These are phyloP conservation scores for Cordyceps javanica DNA, from an alignment of 2,329 filamentous ascomycete genomes.

Conservation along the genomic window DNA sequence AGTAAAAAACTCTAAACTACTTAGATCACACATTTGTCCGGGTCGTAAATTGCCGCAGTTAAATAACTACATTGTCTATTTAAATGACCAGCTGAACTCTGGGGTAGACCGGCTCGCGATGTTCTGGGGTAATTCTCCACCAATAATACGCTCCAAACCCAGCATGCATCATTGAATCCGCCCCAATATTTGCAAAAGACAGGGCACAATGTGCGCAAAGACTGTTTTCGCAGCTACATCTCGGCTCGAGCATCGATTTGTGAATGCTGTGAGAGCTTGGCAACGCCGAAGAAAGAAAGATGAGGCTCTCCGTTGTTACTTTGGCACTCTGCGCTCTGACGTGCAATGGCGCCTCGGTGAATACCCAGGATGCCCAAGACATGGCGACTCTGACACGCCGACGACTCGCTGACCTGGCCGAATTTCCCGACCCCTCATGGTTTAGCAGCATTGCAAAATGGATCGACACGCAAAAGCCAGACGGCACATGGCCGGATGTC, in stretches of 20 bases:
- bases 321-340: background rate
- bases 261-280: background rate
- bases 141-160: background rate
- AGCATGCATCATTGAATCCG: background rate
- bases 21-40: no score
- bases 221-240: background rate
- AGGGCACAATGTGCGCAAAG: background rate
- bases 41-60: no score
- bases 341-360: background rate
- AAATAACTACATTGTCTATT: no score
- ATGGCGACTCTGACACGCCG: slow-evolving; percentile 15
- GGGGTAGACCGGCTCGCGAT: background rate
- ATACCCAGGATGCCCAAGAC: slow-evolving; percentile 7
- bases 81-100: background rate
- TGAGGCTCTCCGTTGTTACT: background rate
- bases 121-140: slow-evolving; percentile 5
- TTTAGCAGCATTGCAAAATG: slow-evolving; percentile 16
- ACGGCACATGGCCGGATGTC: slow-evolving; percentile 21
- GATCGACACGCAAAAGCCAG: slow-evolving; percentile 17
- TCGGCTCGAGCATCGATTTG: no score
- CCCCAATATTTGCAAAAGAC: background rate
- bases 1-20: no score
- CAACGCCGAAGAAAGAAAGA: no score
- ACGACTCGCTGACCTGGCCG: slow-evolving; percentile 17
- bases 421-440: slow-evolving; percentile 18